phyloP scores from a whole-genome alignment of 2,329 filamentous ascomycete species.

The Kalaharituber pfeilii region DNA sequence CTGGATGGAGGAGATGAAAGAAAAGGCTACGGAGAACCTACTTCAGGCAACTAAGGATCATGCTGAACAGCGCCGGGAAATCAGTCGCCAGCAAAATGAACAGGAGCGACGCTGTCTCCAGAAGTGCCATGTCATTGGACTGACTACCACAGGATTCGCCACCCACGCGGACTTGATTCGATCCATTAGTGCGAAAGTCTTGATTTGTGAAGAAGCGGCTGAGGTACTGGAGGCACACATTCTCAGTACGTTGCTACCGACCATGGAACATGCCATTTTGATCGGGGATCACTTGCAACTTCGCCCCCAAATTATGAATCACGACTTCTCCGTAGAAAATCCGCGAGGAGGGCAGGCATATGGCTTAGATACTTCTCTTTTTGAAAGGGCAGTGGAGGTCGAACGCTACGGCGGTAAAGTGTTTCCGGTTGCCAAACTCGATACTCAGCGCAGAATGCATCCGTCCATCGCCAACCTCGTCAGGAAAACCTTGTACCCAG shows the following conservation, averaged over 20 bases:
- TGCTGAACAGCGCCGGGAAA: neutral
- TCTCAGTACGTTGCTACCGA: conserved; percentile 39
- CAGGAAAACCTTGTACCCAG: conserved; percentile 42
- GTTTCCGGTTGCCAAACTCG: conserved; percentile 37
- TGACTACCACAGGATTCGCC: conserved; percentile 44
- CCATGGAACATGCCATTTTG: conserved; percentile 45
- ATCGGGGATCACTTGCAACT: conserved; percentile 62
- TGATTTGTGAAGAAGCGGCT: conserved; percentile 55
- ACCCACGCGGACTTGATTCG: conserved; percentile 34
- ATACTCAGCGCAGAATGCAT: conserved; percentile 49
- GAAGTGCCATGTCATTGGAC: conserved; percentile 35
- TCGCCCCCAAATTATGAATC: conserved; percentile 48
- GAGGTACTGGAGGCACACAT: conserved; percentile 55
- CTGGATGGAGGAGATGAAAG: neutral
- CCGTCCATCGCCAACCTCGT: conserved; percentile 48
- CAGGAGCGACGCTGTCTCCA: conserved; percentile 27
- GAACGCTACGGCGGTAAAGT: conserved; percentile 30
- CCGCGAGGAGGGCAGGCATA: conserved; percentile 38
- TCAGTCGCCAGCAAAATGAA: conserved; percentile 26
- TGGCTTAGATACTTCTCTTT: conserved; percentile 49
- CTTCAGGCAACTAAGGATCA: neutral
- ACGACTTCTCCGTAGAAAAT: conserved; percentile 42
- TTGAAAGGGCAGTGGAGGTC: conserved; percentile 43
- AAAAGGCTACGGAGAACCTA: neutral
- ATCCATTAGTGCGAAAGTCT: conserved; percentile 35